Percentiles rank a stretch among this genome's conserved stretches.
Conservation (phyloP, 306 rosid species). For the Psophocarpus tetragonolobus region DNA sequence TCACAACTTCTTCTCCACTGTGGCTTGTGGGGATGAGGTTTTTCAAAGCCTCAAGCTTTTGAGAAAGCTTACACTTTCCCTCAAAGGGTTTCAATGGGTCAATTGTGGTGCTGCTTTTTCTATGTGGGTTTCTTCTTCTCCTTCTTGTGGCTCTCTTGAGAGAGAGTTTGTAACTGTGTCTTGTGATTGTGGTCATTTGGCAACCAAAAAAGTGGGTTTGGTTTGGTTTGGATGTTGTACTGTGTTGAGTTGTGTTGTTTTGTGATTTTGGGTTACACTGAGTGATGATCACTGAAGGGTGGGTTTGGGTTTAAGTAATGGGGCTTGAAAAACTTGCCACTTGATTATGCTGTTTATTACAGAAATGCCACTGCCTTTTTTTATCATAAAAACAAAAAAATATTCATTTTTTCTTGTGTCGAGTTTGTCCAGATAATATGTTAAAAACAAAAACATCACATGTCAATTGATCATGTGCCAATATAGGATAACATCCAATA, state of each 20-base stretch:
- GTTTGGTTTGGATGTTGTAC: neutral
- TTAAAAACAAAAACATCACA: neutral
- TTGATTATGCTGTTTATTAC: slow-evolving; percentile 38
- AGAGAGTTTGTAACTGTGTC: slow-evolving; percentile 41
- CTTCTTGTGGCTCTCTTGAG: slow-evolving; percentile 44
- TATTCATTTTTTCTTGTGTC: neutral
- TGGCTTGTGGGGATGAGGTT: slow-evolving; percentile 58
- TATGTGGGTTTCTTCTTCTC: slow-evolving; percentile 17
- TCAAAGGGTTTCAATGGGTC: slow-evolving; percentile 32
- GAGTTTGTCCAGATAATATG: neutral
- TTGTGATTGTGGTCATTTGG: slow-evolving; percentile 63
- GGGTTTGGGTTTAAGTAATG: slow-evolving; percentile 65
- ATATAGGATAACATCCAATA: neutral
- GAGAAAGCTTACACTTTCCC: slow-evolving; percentile 49
- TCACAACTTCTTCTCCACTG: slow-evolving; percentile 28
- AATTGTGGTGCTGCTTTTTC: neutral
- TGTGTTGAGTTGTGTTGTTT: too few species aligned
- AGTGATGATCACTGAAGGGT: neutral
- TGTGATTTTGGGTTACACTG: slow-evolving; percentile 21
- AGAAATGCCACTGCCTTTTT: slow-evolving; percentile 46
- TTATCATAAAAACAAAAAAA: too few species aligned
- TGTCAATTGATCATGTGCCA: neutral
- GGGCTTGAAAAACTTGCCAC: slow-evolving; percentile 38
- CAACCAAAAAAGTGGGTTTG: neutral
- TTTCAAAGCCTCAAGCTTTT: slow-evolving; percentile 63